These are phyloP conservation scores for Penicillium egyptiacum DNA, from an alignment of 495 filamentous ascomycete genomes.

Conservation along the genomic window DNA sequence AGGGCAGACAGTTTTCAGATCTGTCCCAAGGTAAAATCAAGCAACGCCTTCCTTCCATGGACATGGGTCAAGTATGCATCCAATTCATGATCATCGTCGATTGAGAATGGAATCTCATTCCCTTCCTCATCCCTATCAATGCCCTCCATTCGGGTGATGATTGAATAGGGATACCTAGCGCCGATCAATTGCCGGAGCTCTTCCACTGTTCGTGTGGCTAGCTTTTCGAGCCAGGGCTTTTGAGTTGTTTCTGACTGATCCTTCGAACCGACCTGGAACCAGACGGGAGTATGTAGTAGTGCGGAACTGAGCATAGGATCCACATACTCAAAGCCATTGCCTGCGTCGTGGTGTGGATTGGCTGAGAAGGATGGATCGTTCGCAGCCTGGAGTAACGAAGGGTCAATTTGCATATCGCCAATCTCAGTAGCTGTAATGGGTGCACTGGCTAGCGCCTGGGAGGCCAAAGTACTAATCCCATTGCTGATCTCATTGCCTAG, in stretches of 20 bases:
- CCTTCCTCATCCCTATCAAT: conserved; percentile 59
- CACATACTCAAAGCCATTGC: conserved; percentile 38
- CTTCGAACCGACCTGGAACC: conserved; percentile 61
- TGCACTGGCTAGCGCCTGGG: conserved; percentile 51
- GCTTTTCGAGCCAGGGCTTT: conserved; percentile 62
- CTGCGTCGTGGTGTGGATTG: conserved; percentile 41
- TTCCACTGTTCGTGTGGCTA: conserved; percentile 53
- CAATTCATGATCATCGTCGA: conserved; percentile 70
- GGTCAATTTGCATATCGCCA: conserved; percentile 65
- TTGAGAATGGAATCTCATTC: conserved; percentile 55
- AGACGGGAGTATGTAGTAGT: conserved; percentile 52
- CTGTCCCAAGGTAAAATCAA: conserved; percentile 52
- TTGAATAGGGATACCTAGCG: conserved; percentile 54
- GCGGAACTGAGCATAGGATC: conserved; percentile 35
- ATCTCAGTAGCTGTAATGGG: conserved; percentile 45
- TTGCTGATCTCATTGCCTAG: conserved; percentile 41
- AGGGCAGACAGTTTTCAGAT: conserved; percentile 16
- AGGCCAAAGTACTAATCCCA: conserved; percentile 54
- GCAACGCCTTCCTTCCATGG: conserved; percentile 62
- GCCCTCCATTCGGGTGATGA: conserved; percentile 62
- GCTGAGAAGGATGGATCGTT: conserved; percentile 50
- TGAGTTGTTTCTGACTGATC: conserved; percentile 44
- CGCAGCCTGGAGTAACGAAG: conserved; percentile 55
- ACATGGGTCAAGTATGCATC: conserved; percentile 66
- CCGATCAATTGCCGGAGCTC: conserved; percentile 56